Conservation (phyloP, 768 basidiomycete species). For the Rubroboletus satanas region DNA sequence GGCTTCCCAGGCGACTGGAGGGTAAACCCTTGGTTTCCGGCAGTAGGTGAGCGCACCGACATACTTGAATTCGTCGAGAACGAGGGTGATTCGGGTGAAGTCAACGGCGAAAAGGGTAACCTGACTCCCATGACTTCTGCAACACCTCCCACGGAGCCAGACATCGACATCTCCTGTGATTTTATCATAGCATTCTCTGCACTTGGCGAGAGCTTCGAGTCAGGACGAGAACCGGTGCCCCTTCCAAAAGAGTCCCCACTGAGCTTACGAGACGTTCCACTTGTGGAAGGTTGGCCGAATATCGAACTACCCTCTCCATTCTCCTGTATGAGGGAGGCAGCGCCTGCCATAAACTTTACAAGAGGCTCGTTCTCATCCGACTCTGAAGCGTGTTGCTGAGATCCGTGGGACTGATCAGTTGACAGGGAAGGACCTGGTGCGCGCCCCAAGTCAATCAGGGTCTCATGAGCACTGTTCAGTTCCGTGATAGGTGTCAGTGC, state of each 20-base stretch:
- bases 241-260: slow-evolving; percentile 37
- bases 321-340: slow-evolving; percentile 22
- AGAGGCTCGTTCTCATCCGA: slow-evolving; percentile 29
- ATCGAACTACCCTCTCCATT: slow-evolving; percentile 13
- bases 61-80: slow-evolving; percentile 30
- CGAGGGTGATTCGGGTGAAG: slow-evolving; percentile 30
- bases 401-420: slow-evolving; percentile 14
- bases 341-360: slow-evolving; percentile 8
- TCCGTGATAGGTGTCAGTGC: slow-evolving; percentile 69
- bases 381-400: slow-evolving; percentile 13
- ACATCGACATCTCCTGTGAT: slow-evolving; percentile 17
- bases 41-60: slow-evolving; percentile 18
- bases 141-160: slow-evolving; percentile 7
- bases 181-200: slow-evolving; percentile 19
- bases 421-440: slow-evolving; percentile 15
- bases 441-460: slow-evolving; percentile 18
- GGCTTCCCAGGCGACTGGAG: slow-evolving; percentile 16
- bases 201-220: slow-evolving; percentile 37
- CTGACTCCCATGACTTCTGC: slow-evolving; percentile 30
- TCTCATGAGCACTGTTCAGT: slow-evolving; percentile 32
- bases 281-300: slow-evolving; percentile 16
- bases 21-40: slow-evolving; percentile 11
- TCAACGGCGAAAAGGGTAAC: slow-evolving; percentile 30
- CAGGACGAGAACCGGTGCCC: slow-evolving; percentile 33
- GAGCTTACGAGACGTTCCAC: slow-evolving; percentile 23